Base-by-base conservation (phyloP, 345 rosid genomes). In the Psidium guajava region DNA sequence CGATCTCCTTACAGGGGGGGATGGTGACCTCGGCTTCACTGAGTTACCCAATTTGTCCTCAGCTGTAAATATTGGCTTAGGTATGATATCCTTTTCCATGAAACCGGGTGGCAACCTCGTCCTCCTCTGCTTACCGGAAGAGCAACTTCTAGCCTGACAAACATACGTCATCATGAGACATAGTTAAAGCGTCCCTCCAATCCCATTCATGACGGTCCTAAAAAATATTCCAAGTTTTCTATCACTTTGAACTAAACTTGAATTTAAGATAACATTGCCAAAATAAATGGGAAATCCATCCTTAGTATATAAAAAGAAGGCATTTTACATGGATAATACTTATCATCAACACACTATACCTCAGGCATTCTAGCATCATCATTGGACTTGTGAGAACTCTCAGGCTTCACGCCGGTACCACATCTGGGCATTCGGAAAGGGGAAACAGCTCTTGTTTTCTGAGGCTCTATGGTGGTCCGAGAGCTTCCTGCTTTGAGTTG, bases 121-220 rank as follows among this genome's bases (percentile, higher is more conserved):
- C 90, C 93, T 92, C 88, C 98, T 93, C 83, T 95, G 98, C 92
- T 91, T 97, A 4, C 98, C 98, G 0, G 96, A 94, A 84, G 99
- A 95, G 86, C 92, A 90, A 85, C 98, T 97, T 92, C 98, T 93
- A 42, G 87, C 88, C 98, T 97, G 94, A 86, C 91, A 91, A 57
- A 64, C 36, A 77, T 64, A 81, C 36, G 59, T 28, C 80, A 84
- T 44, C 56, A 61, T 82, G 56, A 27, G 47, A 21, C 8, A 56
- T 44, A 64, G 77, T 69, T 69, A 69, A 64, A 69, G 77, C 24
- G 13, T 69, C 47, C 75, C 47, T 18, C 47, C 77, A 69, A 32
- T 32, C 12, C 47, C 77, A 32, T 4, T 42, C 77, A 32, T 69
- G 12, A 32, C 44, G 32, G 32, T 64, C 24, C 44, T 32, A 6